Percentiles rank a stretch among this genome's conserved stretches.
These are phyloP conservation scores for Sporobolomyces roseus DNA, from an alignment of 768 basidiomycete species.

Conservation along the genomic window DNA sequence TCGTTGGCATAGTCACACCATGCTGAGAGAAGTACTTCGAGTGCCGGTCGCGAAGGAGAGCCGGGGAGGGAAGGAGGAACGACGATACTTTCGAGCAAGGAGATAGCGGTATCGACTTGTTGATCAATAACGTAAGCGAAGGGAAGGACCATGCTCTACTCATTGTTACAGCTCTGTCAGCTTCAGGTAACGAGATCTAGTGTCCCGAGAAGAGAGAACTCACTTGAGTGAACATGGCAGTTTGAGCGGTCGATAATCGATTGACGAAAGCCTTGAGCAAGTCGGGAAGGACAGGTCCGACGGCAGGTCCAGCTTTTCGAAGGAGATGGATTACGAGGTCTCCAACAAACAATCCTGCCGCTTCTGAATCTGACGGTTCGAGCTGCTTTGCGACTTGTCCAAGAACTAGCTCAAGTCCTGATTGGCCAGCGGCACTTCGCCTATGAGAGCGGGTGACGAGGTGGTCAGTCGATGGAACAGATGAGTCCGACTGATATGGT, in stretches of 20 bases:
- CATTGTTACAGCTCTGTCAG: too few species aligned
- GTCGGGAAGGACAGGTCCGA: constrained; percentile 80
- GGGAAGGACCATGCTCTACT: constrained; percentile 87
- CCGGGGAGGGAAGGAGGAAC: constrained; percentile 51
- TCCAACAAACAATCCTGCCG: constrained; percentile 86
- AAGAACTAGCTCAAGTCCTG: constrained; percentile 71
- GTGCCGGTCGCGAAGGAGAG: constrained; percentile 24
- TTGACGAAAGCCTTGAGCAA: constrained; percentile 76
- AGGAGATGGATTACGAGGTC: constrained; percentile 92
- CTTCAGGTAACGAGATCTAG: constrained; percentile 2
- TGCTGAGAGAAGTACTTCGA: constrained; percentile 82
- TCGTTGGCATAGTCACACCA: constrained; percentile 95
- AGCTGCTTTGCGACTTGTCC: constrained; percentile 72
- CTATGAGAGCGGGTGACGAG: constrained; percentile 24
- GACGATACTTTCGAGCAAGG: constrained; percentile 66
- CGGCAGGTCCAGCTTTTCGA: constrained; percentile 70
- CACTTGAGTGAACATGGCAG: constrained; percentile 86
- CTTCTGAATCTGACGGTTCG: constrained; percentile 72
- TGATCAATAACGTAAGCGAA: constrained; percentile 90
- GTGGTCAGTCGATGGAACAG: background rate
- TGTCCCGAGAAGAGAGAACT: constrained; percentile 16
- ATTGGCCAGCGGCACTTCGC: constrained; percentile 60
- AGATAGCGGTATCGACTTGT: constrained; percentile 73
- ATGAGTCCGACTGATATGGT: too few species aligned
- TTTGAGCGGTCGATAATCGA: constrained; percentile 77